Evolutionary conservation across 2,329 filamentous ascomycete genomes (phyloP).

Genomic region (Penicillium sp.): DNA sequence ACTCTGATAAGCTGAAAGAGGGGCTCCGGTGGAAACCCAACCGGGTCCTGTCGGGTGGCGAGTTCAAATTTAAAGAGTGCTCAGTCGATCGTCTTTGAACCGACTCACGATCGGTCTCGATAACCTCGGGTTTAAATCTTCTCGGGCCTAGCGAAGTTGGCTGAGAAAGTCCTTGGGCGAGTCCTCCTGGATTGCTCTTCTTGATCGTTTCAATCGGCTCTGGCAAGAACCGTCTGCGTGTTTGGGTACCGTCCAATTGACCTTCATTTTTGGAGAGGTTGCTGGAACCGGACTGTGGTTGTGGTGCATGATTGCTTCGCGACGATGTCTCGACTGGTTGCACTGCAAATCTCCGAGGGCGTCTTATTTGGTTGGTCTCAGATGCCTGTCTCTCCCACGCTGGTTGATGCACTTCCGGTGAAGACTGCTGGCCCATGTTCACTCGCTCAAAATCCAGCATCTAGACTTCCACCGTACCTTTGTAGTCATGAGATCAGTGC

Average conservation of each 20-base stretch:
- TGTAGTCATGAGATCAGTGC: no score
- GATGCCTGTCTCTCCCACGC: not conserved
- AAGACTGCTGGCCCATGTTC: not conserved
- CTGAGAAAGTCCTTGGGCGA: slow-evolving; percentile 8
- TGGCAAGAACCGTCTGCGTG: slow-evolving; percentile 24
- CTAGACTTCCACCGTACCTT: no score
- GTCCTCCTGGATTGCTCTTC: slow-evolving; percentile 42
- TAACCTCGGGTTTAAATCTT: slow-evolving; percentile 29
- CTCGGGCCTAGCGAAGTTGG: slow-evolving; percentile 12
- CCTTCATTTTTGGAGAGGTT: no score
- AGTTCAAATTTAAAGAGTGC: no score
- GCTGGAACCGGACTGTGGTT: no score
- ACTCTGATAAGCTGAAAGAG: slow-evolving; percentile 51
- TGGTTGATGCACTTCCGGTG: slow-evolving; percentile 2
- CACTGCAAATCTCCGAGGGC: slow-evolving; percentile 31
- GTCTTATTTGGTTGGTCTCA: not conserved
- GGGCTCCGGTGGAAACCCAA: slow-evolving; percentile 41
- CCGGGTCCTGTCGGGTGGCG: no score
- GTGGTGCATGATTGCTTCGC: slow-evolving; percentile 31
- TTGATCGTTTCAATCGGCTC: slow-evolving; percentile 62
- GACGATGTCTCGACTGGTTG: slow-evolving; percentile 43
- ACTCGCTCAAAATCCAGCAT: no score
- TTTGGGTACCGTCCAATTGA: not conserved
- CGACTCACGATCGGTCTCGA: slow-evolving; percentile 31
- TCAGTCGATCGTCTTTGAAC: slow-evolving; percentile 15